phyloP scores from a whole-genome alignment of 306 rosid genomes.

The Amphicarpaea edgeworthii region DNA sequence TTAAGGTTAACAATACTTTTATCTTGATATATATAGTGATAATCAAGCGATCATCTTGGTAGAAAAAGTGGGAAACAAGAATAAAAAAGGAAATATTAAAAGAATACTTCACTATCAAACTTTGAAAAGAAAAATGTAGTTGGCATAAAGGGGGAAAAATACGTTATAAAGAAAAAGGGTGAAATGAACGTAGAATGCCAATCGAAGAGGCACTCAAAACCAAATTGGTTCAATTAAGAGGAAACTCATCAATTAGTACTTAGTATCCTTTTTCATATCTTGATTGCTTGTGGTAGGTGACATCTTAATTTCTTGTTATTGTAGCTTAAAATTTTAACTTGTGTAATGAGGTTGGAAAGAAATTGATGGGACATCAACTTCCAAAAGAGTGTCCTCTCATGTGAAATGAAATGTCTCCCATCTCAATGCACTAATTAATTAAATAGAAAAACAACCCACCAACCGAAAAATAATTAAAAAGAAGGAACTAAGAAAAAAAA shows the following conservation, averaged over 20 bases:
- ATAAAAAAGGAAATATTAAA: conserved; percentile 26
- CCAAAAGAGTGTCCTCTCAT: conserved; percentile 39
- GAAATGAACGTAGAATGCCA: background rate
- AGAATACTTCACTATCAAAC: background rate
- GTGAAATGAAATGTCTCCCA: conserved; percentile 39
- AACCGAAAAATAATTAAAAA: background rate
- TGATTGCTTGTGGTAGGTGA: conserved; percentile 32
- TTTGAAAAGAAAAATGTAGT: conserved; percentile 8
- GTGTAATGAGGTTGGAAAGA: conserved; percentile 31
- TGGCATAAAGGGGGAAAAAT: background rate
- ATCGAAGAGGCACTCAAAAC: background rate
- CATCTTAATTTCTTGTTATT: conserved; percentile 30
- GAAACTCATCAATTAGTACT: background rate
- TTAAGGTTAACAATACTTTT: background rate
- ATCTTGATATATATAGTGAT: background rate
- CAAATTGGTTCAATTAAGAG: conserved; percentile 26
- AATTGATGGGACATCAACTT: conserved; percentile 34
- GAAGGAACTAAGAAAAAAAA: background rate
- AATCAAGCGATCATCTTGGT: background rate
- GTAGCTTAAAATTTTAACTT: conserved; percentile 10
- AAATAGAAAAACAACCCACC: conserved; percentile 5
- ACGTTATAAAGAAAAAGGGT: background rate
- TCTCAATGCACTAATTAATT: conserved; percentile 43
- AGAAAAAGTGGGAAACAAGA: background rate
- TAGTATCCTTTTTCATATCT: background rate